These are phyloP conservation scores for Calonectria crousiana DNA, from an alignment of 2,329 filamentous ascomycete species.

Conservation along the genomic window DNA sequence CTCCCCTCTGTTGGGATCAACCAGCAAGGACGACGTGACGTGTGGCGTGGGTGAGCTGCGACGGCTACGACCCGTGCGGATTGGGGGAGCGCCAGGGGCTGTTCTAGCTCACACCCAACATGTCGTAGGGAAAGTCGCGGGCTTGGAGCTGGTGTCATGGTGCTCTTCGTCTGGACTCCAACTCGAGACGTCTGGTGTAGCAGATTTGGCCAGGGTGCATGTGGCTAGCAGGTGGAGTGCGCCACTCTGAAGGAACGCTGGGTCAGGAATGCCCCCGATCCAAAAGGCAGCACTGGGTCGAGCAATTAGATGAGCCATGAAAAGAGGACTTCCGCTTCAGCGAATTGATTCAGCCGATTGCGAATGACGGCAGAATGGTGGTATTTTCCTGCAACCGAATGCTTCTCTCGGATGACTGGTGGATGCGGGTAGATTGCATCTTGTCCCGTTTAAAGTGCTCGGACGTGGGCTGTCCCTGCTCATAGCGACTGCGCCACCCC, in stretches of 20 bases:
- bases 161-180: conserved; percentile 22
- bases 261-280: neutral
- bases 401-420: neutral
- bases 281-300: neutral
- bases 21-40: neutral
- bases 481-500: neutral
- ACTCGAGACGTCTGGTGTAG: conserved; percentile 24
- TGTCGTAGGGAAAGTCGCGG: conserved; percentile 1
- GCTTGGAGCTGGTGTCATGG: conserved; percentile 12
- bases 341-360: neutral
- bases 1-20: conserved; percentile 8
- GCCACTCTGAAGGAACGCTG: neutral
- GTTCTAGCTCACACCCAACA: neutral
- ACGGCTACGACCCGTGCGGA: conserved; percentile 8
- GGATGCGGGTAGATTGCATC: conserved; percentile 15
- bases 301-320: neutral
- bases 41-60: conserved; percentile 6
- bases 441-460: conserved; percentile 17
- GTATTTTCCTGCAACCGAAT: neutral
- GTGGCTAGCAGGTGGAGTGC: conserved; percentile 1
- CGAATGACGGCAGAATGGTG: neutral
- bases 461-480: neutral
- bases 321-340: neutral
- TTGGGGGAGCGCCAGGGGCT: neutral
- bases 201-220: conserved; percentile 16